These are phyloP conservation scores for Fusarium sp. DNA, from an alignment of 2,329 filamentous ascomycete genomes.

Conservation along the genomic window DNA sequence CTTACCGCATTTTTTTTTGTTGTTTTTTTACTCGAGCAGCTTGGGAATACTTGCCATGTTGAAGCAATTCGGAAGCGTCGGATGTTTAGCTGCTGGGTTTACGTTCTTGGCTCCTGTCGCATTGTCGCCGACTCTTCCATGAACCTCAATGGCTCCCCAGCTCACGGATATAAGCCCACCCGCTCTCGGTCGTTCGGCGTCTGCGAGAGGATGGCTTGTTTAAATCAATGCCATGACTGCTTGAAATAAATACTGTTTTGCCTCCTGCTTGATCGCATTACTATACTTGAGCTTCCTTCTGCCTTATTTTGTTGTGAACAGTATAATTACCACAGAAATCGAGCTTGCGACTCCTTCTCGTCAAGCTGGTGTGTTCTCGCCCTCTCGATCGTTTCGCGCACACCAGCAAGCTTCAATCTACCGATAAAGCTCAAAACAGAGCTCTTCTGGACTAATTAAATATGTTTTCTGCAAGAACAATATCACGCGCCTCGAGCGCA, in stretches of 20 bases:
- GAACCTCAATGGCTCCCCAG: constrained; percentile 11
- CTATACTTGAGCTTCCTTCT: constrained; percentile 6
- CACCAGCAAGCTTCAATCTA: not conserved
- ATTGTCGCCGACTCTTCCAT: constrained; percentile 15
- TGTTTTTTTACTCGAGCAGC: not conserved
- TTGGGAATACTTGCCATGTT: constrained; percentile 10
- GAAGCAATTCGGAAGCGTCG: constrained; percentile 52
- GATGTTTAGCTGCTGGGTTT: constrained; percentile 20
- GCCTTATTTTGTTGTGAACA: not conserved
- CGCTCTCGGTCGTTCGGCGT: constrained; percentile 10
- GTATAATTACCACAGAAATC: constrained; percentile 6
- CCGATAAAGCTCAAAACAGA: not conserved
- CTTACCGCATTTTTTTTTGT: constrained; percentile 31
- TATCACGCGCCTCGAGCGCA: not conserved
- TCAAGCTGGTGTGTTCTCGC: not conserved
- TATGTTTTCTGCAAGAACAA: constrained; percentile 11
- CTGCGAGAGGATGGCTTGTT: constrained; percentile 15
- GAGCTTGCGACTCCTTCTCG: constrained; percentile 4
- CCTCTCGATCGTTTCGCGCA: not conserved
- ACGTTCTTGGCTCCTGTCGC: constrained; percentile 20
- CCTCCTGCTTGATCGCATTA: constrained; percentile 23
- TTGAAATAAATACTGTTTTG: constrained; percentile 31
- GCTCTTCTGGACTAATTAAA: not conserved
- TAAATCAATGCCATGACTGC: constrained; percentile 27
- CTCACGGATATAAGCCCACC: constrained; percentile 22